Evolutionary conservation across 2,329 filamentous ascomycete species (phyloP).

Genomic region (Colletotrichum destructivum): DNA sequence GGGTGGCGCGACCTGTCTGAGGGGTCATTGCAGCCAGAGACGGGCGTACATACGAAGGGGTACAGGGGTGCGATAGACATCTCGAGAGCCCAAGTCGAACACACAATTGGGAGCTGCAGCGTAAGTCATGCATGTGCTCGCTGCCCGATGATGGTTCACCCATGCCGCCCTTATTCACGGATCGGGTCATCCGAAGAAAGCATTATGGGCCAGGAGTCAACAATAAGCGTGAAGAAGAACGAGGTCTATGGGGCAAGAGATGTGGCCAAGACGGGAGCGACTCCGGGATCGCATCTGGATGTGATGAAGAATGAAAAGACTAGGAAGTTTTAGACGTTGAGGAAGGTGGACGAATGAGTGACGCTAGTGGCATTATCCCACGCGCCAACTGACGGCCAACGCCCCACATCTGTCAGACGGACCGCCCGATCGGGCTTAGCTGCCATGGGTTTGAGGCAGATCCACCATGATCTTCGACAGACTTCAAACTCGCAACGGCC

Average conservation of each 20-base stretch:
- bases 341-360: not conserved
- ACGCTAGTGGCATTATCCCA: slow-evolving; percentile 11
- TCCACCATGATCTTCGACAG: slow-evolving; percentile 42
- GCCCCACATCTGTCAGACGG: slow-evolving; percentile 15
- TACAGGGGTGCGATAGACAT: not conserved
- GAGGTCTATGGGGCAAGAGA: slow-evolving; percentile 19
- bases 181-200: slow-evolving; percentile 34
- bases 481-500: slow-evolving; percentile 41
- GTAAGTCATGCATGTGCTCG: not conserved
- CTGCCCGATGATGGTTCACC: not conserved
- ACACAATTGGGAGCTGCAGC: not conserved
- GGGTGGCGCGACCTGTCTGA: not conserved
- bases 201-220: slow-evolving; percentile 21
- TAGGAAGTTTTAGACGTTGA: slow-evolving; percentile 20
- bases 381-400: not conserved
- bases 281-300: slow-evolving; percentile 24
- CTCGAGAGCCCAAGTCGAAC: slow-evolving; percentile 3
- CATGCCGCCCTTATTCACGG: slow-evolving; percentile 10
- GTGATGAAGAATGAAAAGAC: not conserved
- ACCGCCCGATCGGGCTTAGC: slow-evolving; percentile 31
- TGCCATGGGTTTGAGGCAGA: slow-evolving; percentile 39
- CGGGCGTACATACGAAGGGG: not conserved
- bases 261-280: slow-evolving; percentile 30
- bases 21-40: not conserved
- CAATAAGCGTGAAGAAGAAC: slow-evolving; percentile 11